Evolutionary conservation across 2,329 filamentous ascomycete species (phyloP).

Genomic region (Apiospora sp.): DNA sequence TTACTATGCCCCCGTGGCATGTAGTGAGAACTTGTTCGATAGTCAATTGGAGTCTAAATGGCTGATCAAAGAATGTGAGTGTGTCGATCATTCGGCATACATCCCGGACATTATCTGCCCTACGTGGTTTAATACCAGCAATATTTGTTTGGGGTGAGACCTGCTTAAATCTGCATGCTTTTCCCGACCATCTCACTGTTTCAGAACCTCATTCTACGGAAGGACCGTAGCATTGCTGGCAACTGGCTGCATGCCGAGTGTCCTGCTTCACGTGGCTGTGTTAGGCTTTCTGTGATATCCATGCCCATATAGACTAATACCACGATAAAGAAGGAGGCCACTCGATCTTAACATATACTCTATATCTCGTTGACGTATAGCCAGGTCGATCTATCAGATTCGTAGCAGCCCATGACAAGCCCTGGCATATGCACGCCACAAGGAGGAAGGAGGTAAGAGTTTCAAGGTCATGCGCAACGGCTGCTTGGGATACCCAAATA

Average conservation of each 20-base stretch:
- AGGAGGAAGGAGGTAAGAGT: background rate
- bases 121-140: background rate
- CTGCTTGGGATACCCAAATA: background rate
- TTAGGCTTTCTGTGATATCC: background rate
- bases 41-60: slow-evolving; percentile 7
- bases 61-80: slow-evolving; percentile 11
- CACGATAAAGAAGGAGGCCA: background rate
- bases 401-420: background rate
- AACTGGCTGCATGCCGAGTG: background rate
- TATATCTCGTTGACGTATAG: background rate
- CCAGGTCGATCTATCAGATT: background rate
- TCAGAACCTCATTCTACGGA: background rate
- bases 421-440: background rate
- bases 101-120: slow-evolving; percentile 9
- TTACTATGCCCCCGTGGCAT: background rate
- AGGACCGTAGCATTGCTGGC: background rate
- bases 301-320: background rate
- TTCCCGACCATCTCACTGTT: background rate
- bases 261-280: slow-evolving; percentile 1
- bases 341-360: background rate
- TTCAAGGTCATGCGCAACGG: background rate
- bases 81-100: background rate
- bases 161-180: slow-evolving; percentile 11
- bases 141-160: slow-evolving; percentile 10
- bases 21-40: slow-evolving; percentile 15